Conservation (phyloP, 78 protist genomes). For the Trichosphaerium sp. region DNA sequence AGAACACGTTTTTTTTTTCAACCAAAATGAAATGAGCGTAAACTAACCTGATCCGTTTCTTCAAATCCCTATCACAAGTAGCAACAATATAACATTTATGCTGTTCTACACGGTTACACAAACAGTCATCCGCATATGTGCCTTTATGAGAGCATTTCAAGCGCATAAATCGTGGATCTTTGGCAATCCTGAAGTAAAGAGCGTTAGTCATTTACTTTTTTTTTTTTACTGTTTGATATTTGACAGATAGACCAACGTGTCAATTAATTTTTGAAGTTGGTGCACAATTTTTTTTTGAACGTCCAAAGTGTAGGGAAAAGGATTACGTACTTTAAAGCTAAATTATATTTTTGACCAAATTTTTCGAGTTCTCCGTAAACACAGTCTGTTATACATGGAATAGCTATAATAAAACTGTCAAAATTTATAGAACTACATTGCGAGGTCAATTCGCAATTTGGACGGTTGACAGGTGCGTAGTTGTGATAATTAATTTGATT, state of each 20-base stretch:
- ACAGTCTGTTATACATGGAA: constrained; percentile 90
- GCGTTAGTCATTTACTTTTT: too few relatives aligned
- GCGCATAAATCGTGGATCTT: constrained; percentile 93
- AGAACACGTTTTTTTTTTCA: too few relatives aligned
- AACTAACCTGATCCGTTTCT: constrained; percentile 82
- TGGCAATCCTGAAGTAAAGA: constrained; percentile 59
- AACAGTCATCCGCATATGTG: constrained; percentile 98
- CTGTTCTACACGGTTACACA: constrained; percentile 70
- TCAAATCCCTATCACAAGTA: constrained; percentile 93
- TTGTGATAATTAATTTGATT: background rate
- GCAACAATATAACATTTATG: constrained; percentile 87
- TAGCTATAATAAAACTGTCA: too few relatives aligned
- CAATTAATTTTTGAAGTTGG: too few relatives aligned
- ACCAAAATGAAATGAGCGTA: too few relatives aligned
- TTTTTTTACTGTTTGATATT: too few relatives aligned
- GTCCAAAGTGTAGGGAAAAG: background rate
- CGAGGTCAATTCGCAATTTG: too few relatives aligned
- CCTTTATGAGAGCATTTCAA: constrained; percentile 85
- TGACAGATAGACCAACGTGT: too few relatives aligned
- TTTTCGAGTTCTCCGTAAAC: constrained; percentile 97
- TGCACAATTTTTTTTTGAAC: too few relatives aligned
- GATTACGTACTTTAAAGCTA: constrained; percentile 56
- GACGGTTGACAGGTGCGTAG: background rate
- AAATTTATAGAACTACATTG: too few relatives aligned
- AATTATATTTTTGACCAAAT: constrained; percentile 79